Base-by-base conservation (phyloP, 371 early-diverging fungal species). In the Apophysomyces variabilis region DNA sequence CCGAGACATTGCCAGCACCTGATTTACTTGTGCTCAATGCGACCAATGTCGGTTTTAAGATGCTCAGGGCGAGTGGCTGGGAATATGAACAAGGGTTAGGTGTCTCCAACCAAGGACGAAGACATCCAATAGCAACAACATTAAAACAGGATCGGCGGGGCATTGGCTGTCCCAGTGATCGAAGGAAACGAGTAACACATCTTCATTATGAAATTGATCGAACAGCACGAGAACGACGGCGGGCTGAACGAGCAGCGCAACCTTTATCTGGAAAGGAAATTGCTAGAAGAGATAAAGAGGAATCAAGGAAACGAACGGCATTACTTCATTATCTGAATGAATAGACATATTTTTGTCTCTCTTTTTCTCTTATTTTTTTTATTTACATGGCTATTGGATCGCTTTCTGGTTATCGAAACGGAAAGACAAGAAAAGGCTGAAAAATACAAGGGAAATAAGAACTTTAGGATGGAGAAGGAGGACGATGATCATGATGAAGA, bases 41-140 rank as follows among this genome's bases (percentile, higher is more conserved):
- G 2, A 57, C 32, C 47, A 80, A 80, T 58, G 66, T 74, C 7
- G 87, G 84, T 1, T 84, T 85, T 41, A 70, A 72, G 67, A 79
- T 85, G 79, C 65, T 86, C 26, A 66, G 69, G 18, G 70, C 73
- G 16, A 82, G 81, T 73, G 87, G 87, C 4, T 86, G 87, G 87
- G 70, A 79, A 26, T 83, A 83, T 41, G 83, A 82, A 36, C 70
- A 83, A 62, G 85, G 87, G 1, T 65, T 86, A 16, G 87, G 87
- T 0, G 72, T 68, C n/a, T 38, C 68, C 1, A 74, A 76, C 1
- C 72, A 85, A 58, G 87, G 87, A 1, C 57, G 73, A 46, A 68
- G 84, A 7, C 83, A 82, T 56, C 85, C 87, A 4, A 70, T 86
- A 0, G 78, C 81, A 1, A 86, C 87, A 0, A 67, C 71, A 0